These are phyloP conservation scores for Thelonectria blattea DNA, from an alignment of 2,329 filamentous ascomycete species.

Conservation along the genomic window DNA sequence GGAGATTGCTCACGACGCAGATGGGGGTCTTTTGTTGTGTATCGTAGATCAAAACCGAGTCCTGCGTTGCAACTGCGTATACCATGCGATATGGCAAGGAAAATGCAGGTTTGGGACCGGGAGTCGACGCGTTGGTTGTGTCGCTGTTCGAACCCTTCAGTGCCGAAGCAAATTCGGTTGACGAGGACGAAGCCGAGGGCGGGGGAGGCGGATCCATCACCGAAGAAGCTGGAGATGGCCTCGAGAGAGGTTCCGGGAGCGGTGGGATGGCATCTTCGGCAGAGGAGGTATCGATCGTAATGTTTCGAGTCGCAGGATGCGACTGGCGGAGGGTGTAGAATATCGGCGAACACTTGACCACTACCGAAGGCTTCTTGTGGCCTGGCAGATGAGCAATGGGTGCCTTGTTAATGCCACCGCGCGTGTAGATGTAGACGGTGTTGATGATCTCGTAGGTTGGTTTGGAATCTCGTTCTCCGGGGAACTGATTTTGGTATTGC, in stretches of 20 bases:
- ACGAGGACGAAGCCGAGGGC: slow-evolving; percentile 53
- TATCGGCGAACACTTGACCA: slow-evolving; percentile 90
- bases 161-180: slow-evolving; percentile 52
- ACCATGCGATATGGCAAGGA: slow-evolving; percentile 90
- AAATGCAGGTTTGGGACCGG: slow-evolving; percentile 75
- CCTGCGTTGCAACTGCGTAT: slow-evolving; percentile 96
- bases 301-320: slow-evolving; percentile 76
- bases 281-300: slow-evolving; percentile 93
- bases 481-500: slow-evolving; percentile 86
- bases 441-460: slow-evolving; percentile 87
- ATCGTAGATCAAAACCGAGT: slow-evolving; percentile 93
- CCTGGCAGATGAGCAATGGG: slow-evolving; percentile 94
- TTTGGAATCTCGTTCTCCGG: slow-evolving; percentile 69
- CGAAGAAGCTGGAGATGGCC: slow-evolving; percentile 61
- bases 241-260: slow-evolving; percentile 81
- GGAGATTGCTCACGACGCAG: slow-evolving; percentile 94
- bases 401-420: slow-evolving; percentile 94
- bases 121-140: slow-evolving; percentile 54
- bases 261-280: slow-evolving; percentile 82
- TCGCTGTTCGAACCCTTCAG: slow-evolving; percentile 56
- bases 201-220: slow-evolving; percentile 85
- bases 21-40: slow-evolving; percentile 95
- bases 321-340: slow-evolving; percentile 81
- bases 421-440: slow-evolving; percentile 97
- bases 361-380: slow-evolving; percentile 97